Conservation (phyloP, 1,139 yeast species). For the Lodderomyces pseudojiufengensis region DNA sequence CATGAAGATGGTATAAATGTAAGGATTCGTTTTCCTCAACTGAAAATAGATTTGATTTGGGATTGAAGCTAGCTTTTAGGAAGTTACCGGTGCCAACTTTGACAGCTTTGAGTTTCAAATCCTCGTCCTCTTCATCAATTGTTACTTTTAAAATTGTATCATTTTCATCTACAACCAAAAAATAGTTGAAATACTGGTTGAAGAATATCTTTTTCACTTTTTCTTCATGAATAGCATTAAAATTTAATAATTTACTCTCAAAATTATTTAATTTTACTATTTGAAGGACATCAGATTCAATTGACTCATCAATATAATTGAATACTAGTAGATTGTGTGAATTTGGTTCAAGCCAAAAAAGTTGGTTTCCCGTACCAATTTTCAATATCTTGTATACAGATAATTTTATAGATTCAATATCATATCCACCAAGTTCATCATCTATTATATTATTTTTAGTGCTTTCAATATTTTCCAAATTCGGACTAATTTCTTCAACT, state of each 20-base stretch:
- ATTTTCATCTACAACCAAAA: conserved; percentile 27
- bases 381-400: conserved; percentile 34
- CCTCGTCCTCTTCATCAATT: conserved; percentile 15
- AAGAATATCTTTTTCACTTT: conserved; percentile 23
- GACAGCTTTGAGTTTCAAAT: conserved; percentile 12
- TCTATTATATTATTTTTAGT: conserved; percentile 28
- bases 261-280: conserved; percentile 32
- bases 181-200: conserved; percentile 27
- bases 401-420: conserved; percentile 28
- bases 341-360: conserved; percentile 38
- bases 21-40: conserved; percentile 12
- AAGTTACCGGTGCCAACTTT: conserved; percentile 13
- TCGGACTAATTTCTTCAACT: conserved; percentile 17
- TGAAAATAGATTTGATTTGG: conserved; percentile 23
- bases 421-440: conserved; percentile 28
- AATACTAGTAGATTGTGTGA: conserved; percentile 37
- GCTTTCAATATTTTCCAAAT: conserved; percentile 39
- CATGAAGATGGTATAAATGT: conserved; percentile 16
- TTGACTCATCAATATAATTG: conserved; percentile 20
- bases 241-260: conserved; percentile 26
- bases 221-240: conserved; percentile 30
- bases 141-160: conserved; percentile 29
- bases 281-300: conserved; percentile 23
- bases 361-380: conserved; percentile 30
- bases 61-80: conserved; percentile 22